Evolutionary conservation across 208 protist species (phyloP).

Genomic region (Sergeia podlipaevii): DNA sequence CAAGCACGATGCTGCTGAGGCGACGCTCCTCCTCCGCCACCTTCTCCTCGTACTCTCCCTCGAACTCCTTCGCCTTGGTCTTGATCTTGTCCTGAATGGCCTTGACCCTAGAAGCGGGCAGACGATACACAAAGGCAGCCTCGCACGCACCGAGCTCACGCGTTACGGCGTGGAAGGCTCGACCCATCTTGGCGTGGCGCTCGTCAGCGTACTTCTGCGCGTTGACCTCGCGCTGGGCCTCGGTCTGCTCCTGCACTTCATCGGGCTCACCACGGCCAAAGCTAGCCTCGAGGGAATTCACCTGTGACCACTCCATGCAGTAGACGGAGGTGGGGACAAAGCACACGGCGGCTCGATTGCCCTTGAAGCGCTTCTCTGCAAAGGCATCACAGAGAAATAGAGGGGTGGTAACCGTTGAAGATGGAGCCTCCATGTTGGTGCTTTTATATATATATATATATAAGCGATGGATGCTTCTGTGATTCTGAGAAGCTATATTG

Average conservation of each 20-base stretch:
- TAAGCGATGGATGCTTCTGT: too few relatives aligned
- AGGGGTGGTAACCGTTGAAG: conserved; percentile 26
- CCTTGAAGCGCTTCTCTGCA: conserved; percentile 43
- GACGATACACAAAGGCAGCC: conserved; percentile 68
- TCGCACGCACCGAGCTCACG: conserved; percentile 60
- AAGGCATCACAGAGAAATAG: conserved; percentile 72
- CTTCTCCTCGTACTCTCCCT: conserved; percentile 61
- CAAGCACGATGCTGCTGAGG: conserved; percentile 17
- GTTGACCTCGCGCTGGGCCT: conserved; percentile 32
- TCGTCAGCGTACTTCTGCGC: conserved; percentile 43
- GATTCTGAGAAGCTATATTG: too few relatives aligned
- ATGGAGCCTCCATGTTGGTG: too few relatives aligned
- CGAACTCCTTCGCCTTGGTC: conserved; percentile 45
- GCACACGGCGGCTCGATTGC: conserved; percentile 67
- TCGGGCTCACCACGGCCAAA: conserved; percentile 51
- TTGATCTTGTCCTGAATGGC: conserved; percentile 42
- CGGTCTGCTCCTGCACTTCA: conserved; percentile 15
- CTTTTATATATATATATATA: too few relatives aligned
- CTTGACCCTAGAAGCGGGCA: conserved; percentile 39
- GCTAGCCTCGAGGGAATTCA: conserved; percentile 50
- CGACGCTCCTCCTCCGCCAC: conserved; percentile 25
- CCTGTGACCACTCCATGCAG: conserved; percentile 50
- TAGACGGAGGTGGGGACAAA: conserved; percentile 40
- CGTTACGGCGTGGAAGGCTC: conserved; percentile 46
- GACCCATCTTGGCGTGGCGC: conserved; percentile 39